Percentiles rank a stretch among this genome's conserved stretches.
Conservation (phyloP, 768 basidiomycete species). For the Boletus reticulatus region DNA sequence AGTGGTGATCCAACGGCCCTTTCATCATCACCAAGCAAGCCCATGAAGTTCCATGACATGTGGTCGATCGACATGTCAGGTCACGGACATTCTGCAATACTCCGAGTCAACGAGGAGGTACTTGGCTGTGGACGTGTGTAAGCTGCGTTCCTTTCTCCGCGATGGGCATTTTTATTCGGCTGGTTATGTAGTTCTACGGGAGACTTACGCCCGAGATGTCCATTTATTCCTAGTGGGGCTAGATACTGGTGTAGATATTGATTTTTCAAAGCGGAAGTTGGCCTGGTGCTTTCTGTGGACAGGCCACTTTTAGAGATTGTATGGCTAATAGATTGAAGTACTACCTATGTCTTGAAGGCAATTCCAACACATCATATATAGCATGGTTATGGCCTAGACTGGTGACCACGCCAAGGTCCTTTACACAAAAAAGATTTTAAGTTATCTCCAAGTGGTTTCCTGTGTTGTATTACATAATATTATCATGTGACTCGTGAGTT, state of each 20-base stretch:
- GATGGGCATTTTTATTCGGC: not conserved
- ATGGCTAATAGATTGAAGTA: too few species aligned
- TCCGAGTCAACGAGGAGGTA: conserved; percentile 2
- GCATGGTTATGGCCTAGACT: too few species aligned
- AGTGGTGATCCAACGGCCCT: not conserved
- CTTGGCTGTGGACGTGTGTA: not conserved
- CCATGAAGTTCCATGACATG: not conserved
- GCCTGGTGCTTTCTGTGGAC: too few species aligned
- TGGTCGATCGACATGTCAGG: conserved; percentile 7
- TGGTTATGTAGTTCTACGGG: conserved; percentile 1
- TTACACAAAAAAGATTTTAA: too few species aligned
- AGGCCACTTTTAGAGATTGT: too few species aligned
- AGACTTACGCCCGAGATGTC: not conserved
- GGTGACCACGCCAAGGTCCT: too few species aligned
- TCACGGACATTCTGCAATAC: conserved; percentile 9
- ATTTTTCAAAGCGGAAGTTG: conserved; percentile 6
- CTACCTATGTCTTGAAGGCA: too few species aligned
- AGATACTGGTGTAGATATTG: not conserved
- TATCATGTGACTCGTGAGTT: conserved; percentile 18
- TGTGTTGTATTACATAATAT: not conserved
- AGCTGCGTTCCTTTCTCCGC: not conserved
- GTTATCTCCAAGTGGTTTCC: too few species aligned
- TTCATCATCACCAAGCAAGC: not conserved
- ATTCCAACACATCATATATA: too few species aligned
- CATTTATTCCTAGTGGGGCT: conserved; percentile 4